Base-by-base conservation (phyloP, 768 basidiomycete species). In the Termitomyces sp. region DNA sequence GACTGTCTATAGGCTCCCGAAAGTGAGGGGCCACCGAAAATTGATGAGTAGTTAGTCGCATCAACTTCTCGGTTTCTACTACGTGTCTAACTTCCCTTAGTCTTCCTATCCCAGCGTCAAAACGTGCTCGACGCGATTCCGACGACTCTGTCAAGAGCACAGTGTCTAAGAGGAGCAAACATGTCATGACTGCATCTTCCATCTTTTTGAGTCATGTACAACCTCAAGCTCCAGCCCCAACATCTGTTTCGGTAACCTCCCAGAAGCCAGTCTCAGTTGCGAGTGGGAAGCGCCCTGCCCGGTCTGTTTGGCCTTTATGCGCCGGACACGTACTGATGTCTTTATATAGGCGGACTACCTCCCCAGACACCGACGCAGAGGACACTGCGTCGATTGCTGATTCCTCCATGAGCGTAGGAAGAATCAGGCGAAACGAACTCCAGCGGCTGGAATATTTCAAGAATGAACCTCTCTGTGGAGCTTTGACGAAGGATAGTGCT, bases 381-480 rank as follows among this genome's bases (percentile, higher is more conserved):
- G 83, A 84, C 58, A 70, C 67, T 38, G 72, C 70, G 6, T 85
- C 83, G 5, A 68, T 83, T 28, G 76, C 81, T 3, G 84, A 82
- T 57, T 84, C 83, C 3, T 70, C 72, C 5, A 69, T 72, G 54
- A 73, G 74, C 55, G 64, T 64, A 53, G 63, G 65, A 53, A 65
- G 69, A 9, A 75, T 79, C 38, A 80, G 82, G 37, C 81, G 83
- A 54, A 80, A 74, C 22, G 86, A 86, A 69, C 68, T 71, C 8
- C 84, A 87, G 59, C 81, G 87, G 28, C 75, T 81, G 37, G 75
- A 82, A 62, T 84, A 83, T 66, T 82, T 85, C 66, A 77, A 78
- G 58, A 81, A 83, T 57, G 80, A 88, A 60, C 71, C 82, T 5
- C 75, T 81, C 46, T 83, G 84, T 57, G 75, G 75, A 28, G 73